Base-by-base conservation (phyloP, 805 yeast species). In the Wickerhamiella vanderwaltii region DNA sequence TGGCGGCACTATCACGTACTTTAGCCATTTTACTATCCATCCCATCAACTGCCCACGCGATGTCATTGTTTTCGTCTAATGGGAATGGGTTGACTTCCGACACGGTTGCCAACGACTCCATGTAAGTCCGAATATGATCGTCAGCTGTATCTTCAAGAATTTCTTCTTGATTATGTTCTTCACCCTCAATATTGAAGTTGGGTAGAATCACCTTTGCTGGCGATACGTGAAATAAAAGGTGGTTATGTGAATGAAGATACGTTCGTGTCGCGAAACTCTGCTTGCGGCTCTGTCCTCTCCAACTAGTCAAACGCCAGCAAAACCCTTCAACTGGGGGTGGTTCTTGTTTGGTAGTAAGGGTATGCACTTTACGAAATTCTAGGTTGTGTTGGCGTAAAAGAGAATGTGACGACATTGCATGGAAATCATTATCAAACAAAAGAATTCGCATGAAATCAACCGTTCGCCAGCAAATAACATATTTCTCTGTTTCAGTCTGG, bases 281-380 rank as follows among this genome's bases (percentile, higher is more conserved):
- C 7, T 11, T 53, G 37, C 19, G 55, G 48, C 46, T 49, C 58
- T 51, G 51, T 0, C 84, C 84, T 5, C 58, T 54, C 44, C 70
- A 65, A 33, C 73, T 67, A 0, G 77, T 68, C 23, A 79, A 55
- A 38, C 77, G 67, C 2, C 72, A 62, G 16, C 87, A 57, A 55
- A 81, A 86, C 0, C 97, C 97, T 60, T 88, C 97, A 7, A 85
- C 58, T 0, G 94, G 77, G 0, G 61, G 40, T 0, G 95, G 95
- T 53, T 80, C 94, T 1, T 48, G 37, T 15, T 66, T 6, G 7
- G 39, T 32, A 6, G 49, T 46, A 15, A 41, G 44, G 16, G 43
- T 37, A 11, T 39, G 40, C 6, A 61, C 53, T 9, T 40, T 66
- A 31, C 93, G 63, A 16, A 80, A 56, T 53, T 86, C 88, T n/a